Evolutionary conservation across 345 rosid species (phyloP), one percentile per base, ranked within the genome.

Genomic region (Citrus cavaleriei): DNA sequence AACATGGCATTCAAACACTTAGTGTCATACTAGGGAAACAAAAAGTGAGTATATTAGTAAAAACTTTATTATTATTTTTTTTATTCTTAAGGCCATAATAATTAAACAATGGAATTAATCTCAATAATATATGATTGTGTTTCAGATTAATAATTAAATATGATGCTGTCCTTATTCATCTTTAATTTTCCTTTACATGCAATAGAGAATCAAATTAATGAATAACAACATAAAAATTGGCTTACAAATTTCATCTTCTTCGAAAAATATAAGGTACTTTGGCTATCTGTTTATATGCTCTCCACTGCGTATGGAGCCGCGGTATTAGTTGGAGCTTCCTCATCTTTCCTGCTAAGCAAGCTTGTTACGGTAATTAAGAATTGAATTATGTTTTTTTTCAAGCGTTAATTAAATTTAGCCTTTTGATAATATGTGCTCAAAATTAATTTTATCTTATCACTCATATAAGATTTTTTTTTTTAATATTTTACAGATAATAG

Each of bases 271-370:
- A 66, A 85, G 86, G 83, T 81, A 1, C 74, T 81, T 38, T 73
- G 88, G 84, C 65, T 83, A 0, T 76, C 84, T 60, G 83, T 79
- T 21, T 65, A 73, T 30, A 68, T 83, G 86, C 68, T 85, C 66
- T 60, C 81, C 5, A 9, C 77, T 27, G 81, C 83, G 2, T 81
- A 83, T 59, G 88, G 84, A 54, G 83, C 77, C 37, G 81, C 83
- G 1, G 57, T 83, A 71, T 63, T 16, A 24, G 62, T 76, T 2
- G 88, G 86, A 68, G 77, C 79, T 58, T 80, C 75, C 73, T 78
- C 83, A 24, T 51, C 81, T 25, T 70, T 40, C 59, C 70, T 67
- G 2, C 66, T 73, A 9, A 70, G 49, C 77, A 83, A 79, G 78
- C 24, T 81, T 51, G 70, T 80, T 40, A 81, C 72, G 5, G 86